Evolutionary conservation across 257 asterid genomes (phyloP).

Genomic region (Buddleja alternifolia): DNA sequence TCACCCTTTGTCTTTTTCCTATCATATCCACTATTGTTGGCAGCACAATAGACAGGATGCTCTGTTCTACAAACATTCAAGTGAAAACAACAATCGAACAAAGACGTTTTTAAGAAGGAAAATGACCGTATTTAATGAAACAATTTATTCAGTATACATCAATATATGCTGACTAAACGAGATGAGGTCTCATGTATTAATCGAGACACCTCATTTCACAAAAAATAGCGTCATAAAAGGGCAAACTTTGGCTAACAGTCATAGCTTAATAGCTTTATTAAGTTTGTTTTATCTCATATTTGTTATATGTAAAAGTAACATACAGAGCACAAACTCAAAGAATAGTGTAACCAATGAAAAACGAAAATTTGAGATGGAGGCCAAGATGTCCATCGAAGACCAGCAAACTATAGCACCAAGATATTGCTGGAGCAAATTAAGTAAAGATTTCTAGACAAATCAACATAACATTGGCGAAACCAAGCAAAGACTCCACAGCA

Average conservation of each 20-base stretch:
- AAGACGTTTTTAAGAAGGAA: background rate
- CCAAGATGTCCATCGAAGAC: background rate
- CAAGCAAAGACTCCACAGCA: background rate
- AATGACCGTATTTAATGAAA: slow-evolving; percentile 4
- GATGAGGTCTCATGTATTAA: slow-evolving; percentile 10
- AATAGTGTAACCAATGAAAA: background rate
- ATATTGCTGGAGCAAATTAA: slow-evolving; percentile 1
- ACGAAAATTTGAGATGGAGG: background rate
- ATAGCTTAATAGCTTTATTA: slow-evolving; percentile 3
- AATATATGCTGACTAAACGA: background rate
- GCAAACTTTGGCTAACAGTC: background rate
- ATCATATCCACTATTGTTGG: slow-evolving; percentile 16
- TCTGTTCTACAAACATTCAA: slow-evolving; percentile 20
- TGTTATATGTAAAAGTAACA: background rate
- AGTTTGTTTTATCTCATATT: background rate
- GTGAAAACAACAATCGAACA: background rate
- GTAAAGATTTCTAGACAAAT: background rate
- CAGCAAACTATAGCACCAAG: slow-evolving; percentile 4
- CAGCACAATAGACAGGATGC: slow-evolving; percentile 2
- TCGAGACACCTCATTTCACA: slow-evolving; percentile 1
- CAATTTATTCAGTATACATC: slow-evolving; percentile 1
- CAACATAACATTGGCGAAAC: background rate
- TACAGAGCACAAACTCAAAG: background rate
- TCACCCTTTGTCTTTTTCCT: slow-evolving; percentile 1
- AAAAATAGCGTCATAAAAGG: background rate